Evolutionary conservation across 1,139 yeast genomes (phyloP), one percentile per base, ranked within the genome.

Genomic region (Lodderomyces orthopsilosis): DNA sequence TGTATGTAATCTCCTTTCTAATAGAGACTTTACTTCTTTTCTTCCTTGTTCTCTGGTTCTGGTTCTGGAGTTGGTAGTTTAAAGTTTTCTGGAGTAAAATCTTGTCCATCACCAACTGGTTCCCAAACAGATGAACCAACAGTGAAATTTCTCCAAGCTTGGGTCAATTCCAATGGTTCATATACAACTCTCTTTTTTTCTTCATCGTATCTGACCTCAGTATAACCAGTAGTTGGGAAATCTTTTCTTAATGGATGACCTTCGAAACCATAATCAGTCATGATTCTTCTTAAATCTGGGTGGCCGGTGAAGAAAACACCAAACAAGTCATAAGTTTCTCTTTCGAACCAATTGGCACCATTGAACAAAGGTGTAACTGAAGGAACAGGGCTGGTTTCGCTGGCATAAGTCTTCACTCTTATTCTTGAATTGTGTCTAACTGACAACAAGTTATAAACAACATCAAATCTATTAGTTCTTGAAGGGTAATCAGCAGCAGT

Each of bases 201-300:
- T 63, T 87, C 91, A 63, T 88, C 95, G 65, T 87, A 88, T 62
- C 93, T 79, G 38, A 88, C 89, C 69, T 88, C 95, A 41, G 94
- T 86, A 68, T 85, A 88, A 49, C 95, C 95, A 39, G 95, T 85
- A 39, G 93, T 81, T 55, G 96, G 96, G 85, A 88, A 88, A 66
- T 88, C 96, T 66, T 88, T 88, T 66, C 95, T 81, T 62, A 88
- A 76, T 13, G 96, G 96, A 62, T 88, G 94, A 44, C 96, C 96
- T 65, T 86, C 95, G 57, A 88, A 88, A 28, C 96, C 96, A 65
- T 88, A 88, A 68, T 88, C 96, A 42, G 96, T 88, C 82, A 88
- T 77, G 62, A 88, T 86, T 69, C 96, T 78, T 70, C 96, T 83
- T 61, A 88, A 74, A 66, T 88, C 96, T 9, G 95, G 95, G 64